Evolutionary conservation across 1,139 yeast genomes (phyloP), one percentile per base, ranked within the genome.

Genomic region (Barnettozyma hawaiiensis): DNA sequence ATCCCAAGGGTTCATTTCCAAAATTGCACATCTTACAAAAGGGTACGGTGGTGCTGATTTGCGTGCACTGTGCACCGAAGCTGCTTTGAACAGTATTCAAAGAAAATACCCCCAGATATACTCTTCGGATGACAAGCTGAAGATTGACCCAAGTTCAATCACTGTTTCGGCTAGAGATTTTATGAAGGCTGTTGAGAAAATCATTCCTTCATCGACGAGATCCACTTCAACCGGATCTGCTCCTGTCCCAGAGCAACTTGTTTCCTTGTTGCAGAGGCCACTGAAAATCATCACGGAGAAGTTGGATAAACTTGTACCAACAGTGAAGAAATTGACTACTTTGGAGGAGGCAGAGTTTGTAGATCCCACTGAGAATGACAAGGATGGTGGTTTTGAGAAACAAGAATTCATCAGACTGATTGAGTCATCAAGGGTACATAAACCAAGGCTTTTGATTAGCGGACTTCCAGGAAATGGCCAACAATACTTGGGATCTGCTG

Each of bases 21-120:
- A 80, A 44, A 72, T 92, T 37, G 94, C 97, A 0, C 71, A 72
- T 12, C 67, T 87, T 45, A 90, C 99, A 0, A 92, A 90, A 60
- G 98, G 98, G 0, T 94, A 87, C 58, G 98, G 98, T 31, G 99
- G 99, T 66, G 97, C 99, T 3, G 99, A 92, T 63, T 69, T 94
- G 49, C 71, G 97, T 44, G 96, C 97, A 0, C 69, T 92, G 28
- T 90, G 97, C 59, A 90, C 97, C 0, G 99, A 92, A 61, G 94
- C 97, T 12, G 97, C 98, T 0, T 70, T 94, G 48, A 82, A 81
- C 57, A 84, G 95, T 55, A 92, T 92, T 38, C 97, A 92, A 63
- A 70, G 98, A 52, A 77, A 81, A 41, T 92, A 84, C 57, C 99
- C 99, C 1, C 98, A 94, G 61, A 92, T 94, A 40, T 94, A 92